phyloP scores from a whole-genome alignment of 306 rosid species.

The Pueraria montana region DNA sequence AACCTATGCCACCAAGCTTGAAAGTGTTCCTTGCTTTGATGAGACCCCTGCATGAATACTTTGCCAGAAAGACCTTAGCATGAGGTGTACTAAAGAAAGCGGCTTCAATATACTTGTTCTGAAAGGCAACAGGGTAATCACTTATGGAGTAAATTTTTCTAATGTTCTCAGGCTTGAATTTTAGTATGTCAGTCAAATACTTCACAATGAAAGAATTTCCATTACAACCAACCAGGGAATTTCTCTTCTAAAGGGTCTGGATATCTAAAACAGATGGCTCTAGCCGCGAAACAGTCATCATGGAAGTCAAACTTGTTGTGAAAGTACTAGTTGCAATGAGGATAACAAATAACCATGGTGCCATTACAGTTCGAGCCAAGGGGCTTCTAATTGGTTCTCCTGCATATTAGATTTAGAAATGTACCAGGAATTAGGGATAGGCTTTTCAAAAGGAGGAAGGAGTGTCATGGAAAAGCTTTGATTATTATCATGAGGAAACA shows the following conservation, averaged over 20 bases:
- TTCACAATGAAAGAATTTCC: too few relatives aligned
- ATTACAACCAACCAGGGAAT: conserved; percentile 63
- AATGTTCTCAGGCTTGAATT: conserved; percentile 54
- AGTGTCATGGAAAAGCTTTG: background rate
- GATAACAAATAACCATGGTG: conserved; percentile 72
- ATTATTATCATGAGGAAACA: background rate
- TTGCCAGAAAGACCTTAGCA: too few relatives aligned
- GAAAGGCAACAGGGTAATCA: conserved; percentile 65
- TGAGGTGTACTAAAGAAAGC: conserved; percentile 76
- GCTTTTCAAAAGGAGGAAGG: background rate
- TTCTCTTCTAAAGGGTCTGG: conserved; percentile 53
- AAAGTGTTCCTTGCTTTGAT: conserved; percentile 51
- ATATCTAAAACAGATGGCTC: conserved; percentile 62
- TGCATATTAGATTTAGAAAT: conserved; percentile 32
- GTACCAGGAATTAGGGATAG: conserved; percentile 26
- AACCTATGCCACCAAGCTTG: conserved; percentile 74
- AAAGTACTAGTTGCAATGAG: conserved; percentile 63
- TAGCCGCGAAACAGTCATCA: conserved; percentile 58
- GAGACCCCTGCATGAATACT: conserved; percentile 62
- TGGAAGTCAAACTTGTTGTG: too few relatives aligned
- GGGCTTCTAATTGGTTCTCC: conserved; percentile 60
- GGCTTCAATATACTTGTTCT: conserved; percentile 59
- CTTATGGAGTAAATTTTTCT: conserved; percentile 43
- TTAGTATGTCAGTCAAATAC: conserved; percentile 51
- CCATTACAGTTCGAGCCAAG: conserved; percentile 64